Conservation (phyloP, 352 stramenopile species). For the Thalassiosira ordinaria region DNA sequence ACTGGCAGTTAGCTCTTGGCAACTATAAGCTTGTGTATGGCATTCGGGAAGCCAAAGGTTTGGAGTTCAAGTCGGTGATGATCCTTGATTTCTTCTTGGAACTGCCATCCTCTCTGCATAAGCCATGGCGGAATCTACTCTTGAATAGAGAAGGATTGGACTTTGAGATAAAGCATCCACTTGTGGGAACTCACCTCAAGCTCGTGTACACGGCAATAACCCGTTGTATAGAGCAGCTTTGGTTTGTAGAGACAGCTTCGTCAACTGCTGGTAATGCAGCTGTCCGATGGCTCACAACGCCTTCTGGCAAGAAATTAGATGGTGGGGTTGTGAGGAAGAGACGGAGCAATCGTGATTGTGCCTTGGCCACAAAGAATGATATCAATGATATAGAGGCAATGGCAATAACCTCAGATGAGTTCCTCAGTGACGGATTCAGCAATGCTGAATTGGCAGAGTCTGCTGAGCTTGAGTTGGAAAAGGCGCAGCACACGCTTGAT, state of each 20-base stretch:
- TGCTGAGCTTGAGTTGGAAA: conserved; percentile 35
- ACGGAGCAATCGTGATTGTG: not conserved
- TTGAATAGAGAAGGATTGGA: conserved; percentile 43
- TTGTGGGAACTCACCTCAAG: conserved; percentile 75
- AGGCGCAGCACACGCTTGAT: conserved; percentile 32
- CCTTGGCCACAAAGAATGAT: conserved; percentile 55
- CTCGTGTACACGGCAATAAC: conserved; percentile 80
- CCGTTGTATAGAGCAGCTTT: conserved; percentile 69
- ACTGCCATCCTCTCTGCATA: conserved; percentile 50
- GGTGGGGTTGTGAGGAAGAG: not conserved
- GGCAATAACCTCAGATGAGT: conserved; percentile 64
- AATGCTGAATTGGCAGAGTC: conserved; percentile 56
- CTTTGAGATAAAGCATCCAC: conserved; percentile 41
- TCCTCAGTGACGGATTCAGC: conserved; percentile 46
- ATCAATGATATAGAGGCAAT: conserved; percentile 58
- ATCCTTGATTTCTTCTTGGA: conserved; percentile 75
- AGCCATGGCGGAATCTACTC: conserved; percentile 65
- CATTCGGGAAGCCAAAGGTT: conserved; percentile 70
- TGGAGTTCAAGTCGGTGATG: conserved; percentile 78
- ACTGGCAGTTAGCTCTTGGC: conserved; percentile 40
- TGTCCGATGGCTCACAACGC: conserved; percentile 62
- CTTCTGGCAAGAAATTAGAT: no score
- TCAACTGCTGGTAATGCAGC: conserved; percentile 65
- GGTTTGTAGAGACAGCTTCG: conserved; percentile 72
- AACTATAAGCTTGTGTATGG: conserved; percentile 54